These are phyloP conservation scores for Epichloe baconii DNA, from an alignment of 2,329 filamentous ascomycete genomes.

Conservation along the genomic window DNA sequence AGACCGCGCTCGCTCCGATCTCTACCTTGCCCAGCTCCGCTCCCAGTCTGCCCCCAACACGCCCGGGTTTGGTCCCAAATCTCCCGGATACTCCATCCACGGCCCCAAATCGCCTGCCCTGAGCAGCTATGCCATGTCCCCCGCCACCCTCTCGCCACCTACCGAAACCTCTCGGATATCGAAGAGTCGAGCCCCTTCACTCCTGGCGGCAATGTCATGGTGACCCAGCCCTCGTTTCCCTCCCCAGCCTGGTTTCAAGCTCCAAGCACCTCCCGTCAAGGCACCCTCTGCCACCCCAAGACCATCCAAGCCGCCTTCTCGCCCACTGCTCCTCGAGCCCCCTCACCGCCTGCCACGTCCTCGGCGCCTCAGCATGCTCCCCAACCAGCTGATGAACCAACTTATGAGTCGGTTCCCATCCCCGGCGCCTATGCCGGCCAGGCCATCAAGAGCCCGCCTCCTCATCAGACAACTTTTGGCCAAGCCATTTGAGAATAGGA, in stretches of 20 bases:
- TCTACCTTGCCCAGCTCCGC: slow-evolving; percentile 80
- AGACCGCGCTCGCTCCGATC: slow-evolving; percentile 84
- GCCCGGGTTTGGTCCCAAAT: slow-evolving; percentile 68
- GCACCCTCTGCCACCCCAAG: slow-evolving; percentile 64
- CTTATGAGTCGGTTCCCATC: slow-evolving; percentile 78
- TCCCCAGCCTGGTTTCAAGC: slow-evolving; percentile 55
- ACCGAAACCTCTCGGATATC: slow-evolving; percentile 36
- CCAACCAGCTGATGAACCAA: slow-evolving; percentile 65
- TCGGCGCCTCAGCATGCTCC: slow-evolving; percentile 39
- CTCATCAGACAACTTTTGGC: slow-evolving; percentile 31
- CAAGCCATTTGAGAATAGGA: slow-evolving; percentile 12
- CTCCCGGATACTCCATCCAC: slow-evolving; percentile 15
- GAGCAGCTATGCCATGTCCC: slow-evolving; percentile 39
- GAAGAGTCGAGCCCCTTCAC: slow-evolving; percentile 35
- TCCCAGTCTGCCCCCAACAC: slow-evolving; percentile 90
- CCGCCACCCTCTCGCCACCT: slow-evolving; percentile 45
- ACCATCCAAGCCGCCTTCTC: slow-evolving; percentile 50
- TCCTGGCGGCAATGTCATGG: slow-evolving; percentile 40
- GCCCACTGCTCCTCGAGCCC: slow-evolving; percentile 20
- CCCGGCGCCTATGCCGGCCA: slow-evolving; percentile 64
- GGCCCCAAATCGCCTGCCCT: slow-evolving; percentile 28
- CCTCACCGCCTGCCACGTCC: slow-evolving; percentile 8
- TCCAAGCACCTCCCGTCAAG: slow-evolving; percentile 73
- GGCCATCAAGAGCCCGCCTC: slow-evolving; percentile 38
- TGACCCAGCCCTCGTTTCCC: slow-evolving; percentile 51